phyloP scores from a whole-genome alignment of 2,329 filamentous ascomycete species.

The Lecanicillium sp. region DNA sequence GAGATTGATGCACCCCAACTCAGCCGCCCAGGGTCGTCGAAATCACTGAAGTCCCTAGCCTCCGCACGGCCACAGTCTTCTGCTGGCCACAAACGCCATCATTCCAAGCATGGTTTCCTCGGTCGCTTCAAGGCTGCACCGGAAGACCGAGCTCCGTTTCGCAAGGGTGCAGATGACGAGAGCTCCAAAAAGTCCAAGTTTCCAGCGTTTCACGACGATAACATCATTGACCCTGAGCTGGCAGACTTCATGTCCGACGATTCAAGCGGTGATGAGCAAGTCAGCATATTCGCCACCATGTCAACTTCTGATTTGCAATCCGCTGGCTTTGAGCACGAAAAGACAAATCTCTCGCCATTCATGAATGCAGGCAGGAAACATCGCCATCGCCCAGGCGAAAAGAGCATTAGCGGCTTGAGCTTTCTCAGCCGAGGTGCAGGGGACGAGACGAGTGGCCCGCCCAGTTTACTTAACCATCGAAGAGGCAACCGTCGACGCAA shows the following conservation, averaged over 20 bases:
- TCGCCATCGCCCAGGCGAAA: slow-evolving; percentile 65
- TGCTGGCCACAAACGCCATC: slow-evolving; percentile 69
- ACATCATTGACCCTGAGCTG: slow-evolving; percentile 94
- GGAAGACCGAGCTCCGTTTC: slow-evolving; percentile 84
- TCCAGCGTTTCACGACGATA: slow-evolving; percentile 95
- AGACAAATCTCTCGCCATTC: slow-evolving; percentile 62
- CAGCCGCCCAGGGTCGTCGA: slow-evolving; percentile 85
- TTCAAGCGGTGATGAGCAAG: slow-evolving; percentile 87
- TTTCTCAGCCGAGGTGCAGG: slow-evolving; percentile 56
- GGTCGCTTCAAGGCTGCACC: slow-evolving; percentile 63
- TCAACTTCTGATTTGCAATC: slow-evolving; percentile 58
- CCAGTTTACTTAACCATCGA: slow-evolving; percentile 49
- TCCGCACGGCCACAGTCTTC: slow-evolving; percentile 65
- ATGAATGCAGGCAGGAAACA: slow-evolving; percentile 69
- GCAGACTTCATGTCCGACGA: slow-evolving; percentile 94
- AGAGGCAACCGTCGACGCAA: slow-evolving; percentile 68
- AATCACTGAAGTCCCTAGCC: slow-evolving; percentile 72
- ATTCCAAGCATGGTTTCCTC: slow-evolving; percentile 79
- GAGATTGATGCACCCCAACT: slow-evolving; percentile 83
- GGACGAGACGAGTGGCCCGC: slow-evolving; percentile 53
- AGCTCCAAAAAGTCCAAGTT: slow-evolving; percentile 57
- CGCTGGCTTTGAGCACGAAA: slow-evolving; percentile 66
- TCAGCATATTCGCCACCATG: slow-evolving; percentile 73
- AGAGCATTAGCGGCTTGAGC: slow-evolving; percentile 64
- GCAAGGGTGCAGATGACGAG: slow-evolving; percentile 62